Percentiles rank a stretch among this genome's conserved stretches.
These are phyloP conservation scores for Mytilinidion resinicola DNA, from an alignment of 495 filamentous ascomycete genomes.

Conservation along the genomic window DNA sequence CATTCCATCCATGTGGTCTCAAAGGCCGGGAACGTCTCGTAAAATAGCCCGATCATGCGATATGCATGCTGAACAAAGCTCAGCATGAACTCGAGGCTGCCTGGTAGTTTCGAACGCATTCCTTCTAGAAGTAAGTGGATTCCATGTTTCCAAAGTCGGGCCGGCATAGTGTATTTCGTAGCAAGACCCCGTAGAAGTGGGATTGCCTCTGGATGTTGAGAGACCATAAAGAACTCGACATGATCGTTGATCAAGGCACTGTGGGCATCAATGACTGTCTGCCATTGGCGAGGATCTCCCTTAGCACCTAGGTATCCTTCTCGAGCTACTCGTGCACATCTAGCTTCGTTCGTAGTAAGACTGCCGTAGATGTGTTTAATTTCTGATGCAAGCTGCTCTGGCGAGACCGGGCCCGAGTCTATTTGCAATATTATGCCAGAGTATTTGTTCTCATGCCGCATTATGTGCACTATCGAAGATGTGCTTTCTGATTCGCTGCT, in stretches of 20 bases:
- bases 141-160: constrained; percentile 77
- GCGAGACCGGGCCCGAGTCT: constrained; percentile 24
- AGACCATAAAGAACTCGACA: constrained; percentile 58
- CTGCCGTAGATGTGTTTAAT: constrained; percentile 68
- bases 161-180: constrained; percentile 71
- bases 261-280: constrained; percentile 65
- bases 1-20: constrained; percentile 89
- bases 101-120: constrained; percentile 60
- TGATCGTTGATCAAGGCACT: constrained; percentile 43
- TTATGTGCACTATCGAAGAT: too few species aligned
- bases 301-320: constrained; percentile 26
- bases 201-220: constrained; percentile 65
- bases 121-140: constrained; percentile 75
- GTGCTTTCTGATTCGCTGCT: too few species aligned
- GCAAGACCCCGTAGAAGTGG: constrained; percentile 52
- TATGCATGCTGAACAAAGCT: constrained; percentile 77
- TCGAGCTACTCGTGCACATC: constrained; percentile 66
- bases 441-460: neutral
- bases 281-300: constrained; percentile 61
- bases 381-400: constrained; percentile 30
- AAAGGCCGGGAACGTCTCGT: constrained; percentile 69
- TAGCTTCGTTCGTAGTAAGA: constrained; percentile 71
- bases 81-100: constrained; percentile 72
- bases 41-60: constrained; percentile 71
- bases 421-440: constrained; percentile 24